Evolutionary conservation across 148 eudicot genomes (phyloP).

Genomic region (Chenopodium formosanum): DNA sequence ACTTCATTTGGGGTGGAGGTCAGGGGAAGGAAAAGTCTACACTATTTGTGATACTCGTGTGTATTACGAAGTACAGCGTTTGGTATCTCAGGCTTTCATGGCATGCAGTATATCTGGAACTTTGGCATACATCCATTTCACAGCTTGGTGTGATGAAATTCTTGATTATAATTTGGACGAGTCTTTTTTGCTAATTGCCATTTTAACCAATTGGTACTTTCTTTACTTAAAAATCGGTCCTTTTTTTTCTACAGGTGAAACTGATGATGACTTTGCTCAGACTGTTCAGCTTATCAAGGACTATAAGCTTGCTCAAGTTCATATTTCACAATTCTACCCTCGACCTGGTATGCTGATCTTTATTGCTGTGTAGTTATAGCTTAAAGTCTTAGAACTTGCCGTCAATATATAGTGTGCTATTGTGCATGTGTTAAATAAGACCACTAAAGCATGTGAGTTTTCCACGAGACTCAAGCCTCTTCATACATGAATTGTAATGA

Average conservation of each 20-base stretch:
- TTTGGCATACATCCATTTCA: neutral
- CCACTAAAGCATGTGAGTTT: neutral
- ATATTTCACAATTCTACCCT: slow-evolving; percentile 97
- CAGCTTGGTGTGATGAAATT: neutral
- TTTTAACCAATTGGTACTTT: neutral
- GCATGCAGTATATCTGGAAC: neutral
- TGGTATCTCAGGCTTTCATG: neutral
- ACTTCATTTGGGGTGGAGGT: too few species aligned
- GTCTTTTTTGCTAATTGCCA: neutral
- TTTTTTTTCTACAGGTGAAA: slow-evolving; percentile 67
- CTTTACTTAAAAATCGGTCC: neutral
- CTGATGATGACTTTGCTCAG: slow-evolving; percentile 82
- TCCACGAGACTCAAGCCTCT: neutral
- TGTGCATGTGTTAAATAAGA: slow-evolving; percentile 7
- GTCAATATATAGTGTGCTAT: neutral
- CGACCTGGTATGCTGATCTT: slow-evolving; percentile 68
- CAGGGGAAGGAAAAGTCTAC: neutral
- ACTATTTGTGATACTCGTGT: too few species aligned
- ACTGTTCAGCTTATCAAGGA: slow-evolving; percentile 76
- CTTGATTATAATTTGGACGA: neutral
- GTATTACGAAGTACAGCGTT: too few species aligned
- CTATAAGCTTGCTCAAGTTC: slow-evolving; percentile 92
- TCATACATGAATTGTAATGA: neutral
- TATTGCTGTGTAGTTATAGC: neutral
- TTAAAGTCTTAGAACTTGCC: neutral